Evolutionary conservation across 164 flowering plant genomes (phyloP), one percentile per base, ranked within the genome.

Genomic region (Sextonia rubra): DNA sequence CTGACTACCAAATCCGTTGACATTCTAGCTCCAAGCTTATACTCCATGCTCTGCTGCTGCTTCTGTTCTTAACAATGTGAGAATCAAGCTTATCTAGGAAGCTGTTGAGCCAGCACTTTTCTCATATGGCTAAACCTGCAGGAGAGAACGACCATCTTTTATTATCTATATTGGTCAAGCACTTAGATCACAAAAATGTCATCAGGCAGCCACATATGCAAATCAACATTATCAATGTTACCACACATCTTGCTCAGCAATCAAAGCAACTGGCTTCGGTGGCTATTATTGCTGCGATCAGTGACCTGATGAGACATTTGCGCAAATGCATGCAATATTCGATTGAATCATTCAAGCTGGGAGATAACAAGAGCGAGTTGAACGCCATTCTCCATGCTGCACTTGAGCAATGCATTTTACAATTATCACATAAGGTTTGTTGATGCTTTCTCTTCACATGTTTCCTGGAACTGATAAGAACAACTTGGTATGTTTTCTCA

Each of bases 101-200:
- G 18, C 20, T 47, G 20, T 17, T 71, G 60, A 55, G 60, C 25
- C 27, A 44, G 56, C 27, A 47, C 25, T 69, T 64, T 27, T 75
- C 26, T 66, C 62, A 64, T 52, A 23, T 23, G 64, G 4, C 27
- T 66, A 24, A 29, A 67, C 71, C 69, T 68, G 66, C 89, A 89
- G 98, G 93, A 26, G 86, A 85, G 25, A 88, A 85, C 48, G 82
- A 91, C 64, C 93, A 89, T 80, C 74, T 85, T 55, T 79, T 90
- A 66, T 71, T 93, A 69, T 86, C 94, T 61, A 82, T 84, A 55
- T 79, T 94, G 85, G 84, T 90, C 76, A 94, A 94, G 88, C 98
- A 94, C 78, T 77, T 94, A 76, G 98, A 91, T 79, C 92, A 94
- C 81, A 94, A 90, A 80, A 89, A 82, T 80, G 85, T 89, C 65